These are phyloP conservation scores for Boletus austroedulis DNA, from an alignment of 1,284 basidiomycete genomes.

Conservation along the genomic window DNA sequence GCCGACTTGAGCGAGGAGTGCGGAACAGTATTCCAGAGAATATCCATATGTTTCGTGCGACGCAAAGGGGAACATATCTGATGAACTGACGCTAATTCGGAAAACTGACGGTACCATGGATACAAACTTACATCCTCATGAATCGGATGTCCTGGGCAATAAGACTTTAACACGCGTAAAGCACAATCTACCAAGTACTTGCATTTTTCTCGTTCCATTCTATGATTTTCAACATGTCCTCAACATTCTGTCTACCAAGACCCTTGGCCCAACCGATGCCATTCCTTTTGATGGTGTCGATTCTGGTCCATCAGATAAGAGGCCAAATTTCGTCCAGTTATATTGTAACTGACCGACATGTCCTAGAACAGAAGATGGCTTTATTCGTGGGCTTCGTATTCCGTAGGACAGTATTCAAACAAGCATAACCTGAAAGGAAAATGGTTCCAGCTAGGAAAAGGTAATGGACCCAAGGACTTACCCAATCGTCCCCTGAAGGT, in stretches of 20 bases:
- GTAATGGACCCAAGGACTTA: constrained; percentile 18
- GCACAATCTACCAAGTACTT: constrained; percentile 13
- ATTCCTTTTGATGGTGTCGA: constrained; percentile 78
- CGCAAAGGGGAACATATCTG: constrained; percentile 90
- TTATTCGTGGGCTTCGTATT: constrained; percentile 60
- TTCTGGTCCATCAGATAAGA: constrained; percentile 38
- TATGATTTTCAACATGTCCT: constrained; percentile 71
- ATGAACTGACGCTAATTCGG: constrained; percentile 45
- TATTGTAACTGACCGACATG: constrained; percentile 46
- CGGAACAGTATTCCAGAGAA: constrained; percentile 56
- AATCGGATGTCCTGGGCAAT: constrained; percentile 60
- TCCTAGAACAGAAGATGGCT: constrained; percentile 74
- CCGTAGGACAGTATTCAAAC: constrained; percentile 80
- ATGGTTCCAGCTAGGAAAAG: not conserved
- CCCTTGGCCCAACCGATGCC: constrained; percentile 80
- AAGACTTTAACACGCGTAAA: not conserved
- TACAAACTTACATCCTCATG: constrained; percentile 55
- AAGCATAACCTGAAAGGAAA: constrained; percentile 59
- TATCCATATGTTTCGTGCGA: constrained; percentile 82
- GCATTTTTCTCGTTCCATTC: constrained; percentile 84
- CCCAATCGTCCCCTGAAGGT: constrained; percentile 73
- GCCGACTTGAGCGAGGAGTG: constrained; percentile 55
- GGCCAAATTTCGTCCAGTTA: not conserved
- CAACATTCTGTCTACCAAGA: constrained; percentile 70
- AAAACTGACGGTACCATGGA: not conserved